Base-by-base conservation (phyloP, 306 rosid genomes). In the Quillaja saponaria region DNA sequence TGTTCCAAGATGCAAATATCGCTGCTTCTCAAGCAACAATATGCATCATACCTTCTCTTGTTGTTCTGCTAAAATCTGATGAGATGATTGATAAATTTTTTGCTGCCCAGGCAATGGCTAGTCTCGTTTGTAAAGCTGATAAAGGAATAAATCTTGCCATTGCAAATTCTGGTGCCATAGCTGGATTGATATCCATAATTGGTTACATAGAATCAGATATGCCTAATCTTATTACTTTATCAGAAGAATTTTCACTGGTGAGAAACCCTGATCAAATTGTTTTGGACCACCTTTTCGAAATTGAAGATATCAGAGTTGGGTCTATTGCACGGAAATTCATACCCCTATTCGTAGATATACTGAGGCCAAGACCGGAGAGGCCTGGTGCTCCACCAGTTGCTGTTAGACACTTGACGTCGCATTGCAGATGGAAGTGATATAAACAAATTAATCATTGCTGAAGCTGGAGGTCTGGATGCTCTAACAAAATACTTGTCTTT, bases 21-120 rank as follows among this genome's bases (percentile, higher is more conserved):
- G 76, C 71, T 81, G 67, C 62, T 28, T 86, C 85, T 42, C 80
- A 87, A 39, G 82, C 79, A 50, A 84, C 94, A 60, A 78, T 88
- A 90, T 71, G 56, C 55, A 79, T 84, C 70, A 84, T 88, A 73
- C 87, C 95, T 79, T 86, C 87, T 61, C 87, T 92, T 58, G 79
- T 89, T 77, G 76, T 79, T 78, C 71, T 88, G 69, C 81, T 83
- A 62, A 83, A 83, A 83, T 92, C 98, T 10, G 98, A 86, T 49
- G 96, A 88, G 81, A 62, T 86, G 69, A 80, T 78, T 62, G 87
- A 88, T 67, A 86, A 82, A 79, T 88, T 77, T 84, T 86, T 86
- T 83, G 95, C 96, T 76, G 96, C 96, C 61, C 96, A 92, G 81
- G 81, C 96, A 45, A 71, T 86, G 88, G 95, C 96, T 60, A 86